Evolutionary conservation across 1,284 basidiomycete species (phyloP), one percentile per base, ranked within the genome.

Genomic region (Trametes polyzona): DNA sequence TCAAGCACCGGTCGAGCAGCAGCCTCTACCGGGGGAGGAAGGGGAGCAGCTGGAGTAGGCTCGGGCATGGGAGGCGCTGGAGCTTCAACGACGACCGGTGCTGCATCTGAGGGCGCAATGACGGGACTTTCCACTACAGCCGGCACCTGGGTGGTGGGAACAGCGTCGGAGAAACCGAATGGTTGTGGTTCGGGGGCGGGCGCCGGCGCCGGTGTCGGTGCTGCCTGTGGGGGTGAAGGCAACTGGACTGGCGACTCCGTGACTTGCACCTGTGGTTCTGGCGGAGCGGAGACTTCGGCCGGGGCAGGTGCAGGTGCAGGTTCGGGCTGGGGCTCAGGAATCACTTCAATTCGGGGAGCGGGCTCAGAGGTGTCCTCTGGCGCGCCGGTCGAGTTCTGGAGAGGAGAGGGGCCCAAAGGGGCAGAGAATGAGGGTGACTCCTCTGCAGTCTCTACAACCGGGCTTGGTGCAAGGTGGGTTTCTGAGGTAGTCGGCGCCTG

Each of bases 381-480:
- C 21, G 52, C 36, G 32, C 37, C n/a, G 4, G 57, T 43, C 16
- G 63, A 47, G 42, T 59, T 42, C 14, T 49, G 44, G 6, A 71
- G 63, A 2, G 70, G 69, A 2, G 70, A 71, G 12, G 64, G 65
- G 4, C 61, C 66, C 1, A 60, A 49, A 47, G 41, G 48, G 19
- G 26, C 43, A 5, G 40, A 59, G 57, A 12, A 53, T 30, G 21
- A 47, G 56, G 6, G 63, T 58, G 27, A 57, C 62, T 19, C 64
- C 63, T 49, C 70, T 66, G 30, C 69, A 61, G 69, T 67, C 49
- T 69, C 66, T n/a, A 57, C 62, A 30, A 67, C 67, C 14, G 67
- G 66, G 44, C 66, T 67, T 6, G 65, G 65, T 16, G 51, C 61
- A 4, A 21, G 19, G 35, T 61, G 61, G 14, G 37, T 24, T 2